Conservation (phyloP, 1,284 basidiomycete genomes). For the Stygiomarasmius scandens region DNA sequence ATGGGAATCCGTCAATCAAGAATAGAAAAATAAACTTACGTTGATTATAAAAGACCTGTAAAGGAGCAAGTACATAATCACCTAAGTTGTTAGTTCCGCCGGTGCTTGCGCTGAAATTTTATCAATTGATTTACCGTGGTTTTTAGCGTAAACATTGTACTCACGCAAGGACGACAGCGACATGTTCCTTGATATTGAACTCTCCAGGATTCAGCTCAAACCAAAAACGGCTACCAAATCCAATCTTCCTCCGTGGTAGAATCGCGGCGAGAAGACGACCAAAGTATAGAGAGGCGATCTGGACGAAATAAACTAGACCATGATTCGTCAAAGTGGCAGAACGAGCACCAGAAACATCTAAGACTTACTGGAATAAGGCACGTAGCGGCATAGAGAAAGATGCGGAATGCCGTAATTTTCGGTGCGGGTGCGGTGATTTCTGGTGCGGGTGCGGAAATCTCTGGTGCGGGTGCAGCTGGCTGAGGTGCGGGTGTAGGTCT, state of each 20-base stretch:
- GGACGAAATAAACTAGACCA: conserved; percentile 26
- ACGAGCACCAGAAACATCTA: neutral
- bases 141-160: too few relatives aligned
- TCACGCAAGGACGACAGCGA: conserved; percentile 47
- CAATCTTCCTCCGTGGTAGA: conserved; percentile 23
- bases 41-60: conserved; percentile 23
- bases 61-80: conserved; percentile 27
- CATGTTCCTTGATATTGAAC: conserved; percentile 69
- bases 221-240: conserved; percentile 18
- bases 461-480: too few relatives aligned
- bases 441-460: too few relatives aligned
- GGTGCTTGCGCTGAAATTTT: conserved; percentile 24
- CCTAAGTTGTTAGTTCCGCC: conserved; percentile 27
- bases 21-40: conserved; percentile 15
- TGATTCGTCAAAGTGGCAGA: neutral
- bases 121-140: neutral
- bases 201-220: conserved; percentile 31
- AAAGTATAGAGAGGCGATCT: conserved; percentile 24
- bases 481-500: too few relatives aligned
- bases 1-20: neutral
- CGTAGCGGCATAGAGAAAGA: too few relatives aligned
- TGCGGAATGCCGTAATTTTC: too few relatives aligned
- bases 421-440: too few relatives aligned
- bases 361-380: conserved; percentile 21
- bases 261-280: conserved; percentile 22